Base-by-base conservation (phyloP, 2,329 filamentous ascomycete genomes). In the Calonectria pauciramosa region DNA sequence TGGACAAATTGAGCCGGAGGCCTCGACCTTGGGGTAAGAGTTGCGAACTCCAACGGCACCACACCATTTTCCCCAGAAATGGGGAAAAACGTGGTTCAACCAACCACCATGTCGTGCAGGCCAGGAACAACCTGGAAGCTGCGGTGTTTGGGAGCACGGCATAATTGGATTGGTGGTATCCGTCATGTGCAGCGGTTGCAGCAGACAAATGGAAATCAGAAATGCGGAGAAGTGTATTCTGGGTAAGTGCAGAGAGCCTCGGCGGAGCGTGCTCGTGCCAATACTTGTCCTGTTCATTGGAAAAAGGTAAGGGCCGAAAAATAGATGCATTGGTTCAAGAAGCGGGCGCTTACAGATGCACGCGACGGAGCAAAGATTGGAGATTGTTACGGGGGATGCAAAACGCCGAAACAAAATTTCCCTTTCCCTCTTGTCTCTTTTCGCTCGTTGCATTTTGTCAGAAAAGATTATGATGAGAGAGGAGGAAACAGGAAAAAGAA, bases 1-100 rank as follows among this genome's bases (percentile, higher is more conserved):
- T 71, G 63, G 68, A 68, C 52, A 65, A 51, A 32, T 30, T 47
- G 34, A 34, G 54, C 52, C 34, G 54, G 72, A 74, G 26, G n/a
- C n/a, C 26, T 60, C 23, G 38, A 70, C 52, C 54, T 63, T 51
- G 67, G 51, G 63, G 67, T 41, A 64, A 77, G 64, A 69, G 54
- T 74, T 77, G 69, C 51, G 63, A 79, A 66, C 44, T 28, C 38
- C 70, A 59, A 66, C 47, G 38, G 54, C 64, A 70, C 23, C 67
- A 63, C 34, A 63, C 23, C 28, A 66, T 70, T 72, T 72, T 67
- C 23, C 38, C 56, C 34, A 28, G 5, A 63, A 36, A 23, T 14
- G 74, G 68, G 41, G 73, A 66, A 67, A 71, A 74, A 74, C 64
- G 68, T 64, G 64, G 73, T 38, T 44, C 36, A 44, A 68, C 74